Evolutionary conservation across 768 basidiomycete genomes (phyloP), one percentile per base, ranked within the genome.

Genomic region (Suillus hirtellus): DNA sequence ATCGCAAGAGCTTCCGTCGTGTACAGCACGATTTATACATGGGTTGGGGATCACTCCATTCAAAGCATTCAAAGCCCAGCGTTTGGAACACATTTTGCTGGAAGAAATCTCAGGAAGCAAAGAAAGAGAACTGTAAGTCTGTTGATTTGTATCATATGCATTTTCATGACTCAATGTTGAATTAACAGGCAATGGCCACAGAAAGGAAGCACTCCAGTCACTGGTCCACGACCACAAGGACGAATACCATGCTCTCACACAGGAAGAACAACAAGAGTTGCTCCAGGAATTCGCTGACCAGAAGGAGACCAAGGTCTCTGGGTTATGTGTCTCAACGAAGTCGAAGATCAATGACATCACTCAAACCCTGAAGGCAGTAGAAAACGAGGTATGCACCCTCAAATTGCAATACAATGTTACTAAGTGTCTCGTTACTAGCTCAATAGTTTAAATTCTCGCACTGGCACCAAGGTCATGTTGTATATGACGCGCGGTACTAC

Each of bases 81-180:
- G 19, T n/a, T 8, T 64, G 63, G 63, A 64, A 64, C 27, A 27
- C 60, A 19, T 64, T 64, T 44, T 64, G 50, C 42, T 64, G 53
- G 64, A 64, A 64, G n/a, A 44, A 24, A 24, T 24, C 24, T 24
- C 24, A 24, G 24, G 24, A 24, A 24, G 24, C 24, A 2, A 24
- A 24, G 17, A 44, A 44, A 44, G 43, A 44, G 10, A 46, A 46
- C 44, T 46, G 44, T 46, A 46, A 44, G 43, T 10, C 19, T n/a
- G 19, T 8, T n/a, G 17, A 44, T 44, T 44, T 44, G 8, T 44
- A 44, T 44, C 43, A n/a, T 44, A 44, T 19, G 14, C 43, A 7
- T 44, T 44, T 44, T 44, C 43, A 10, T 44, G 43, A 44, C 43
- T 19, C n/a, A 3, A 19, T n/a, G 19, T n/a, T n/a, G 8, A 44